Evolutionary conservation across 805 yeast genomes (phyloP).

Genomic region (Kuraishia capsulata): DNA sequence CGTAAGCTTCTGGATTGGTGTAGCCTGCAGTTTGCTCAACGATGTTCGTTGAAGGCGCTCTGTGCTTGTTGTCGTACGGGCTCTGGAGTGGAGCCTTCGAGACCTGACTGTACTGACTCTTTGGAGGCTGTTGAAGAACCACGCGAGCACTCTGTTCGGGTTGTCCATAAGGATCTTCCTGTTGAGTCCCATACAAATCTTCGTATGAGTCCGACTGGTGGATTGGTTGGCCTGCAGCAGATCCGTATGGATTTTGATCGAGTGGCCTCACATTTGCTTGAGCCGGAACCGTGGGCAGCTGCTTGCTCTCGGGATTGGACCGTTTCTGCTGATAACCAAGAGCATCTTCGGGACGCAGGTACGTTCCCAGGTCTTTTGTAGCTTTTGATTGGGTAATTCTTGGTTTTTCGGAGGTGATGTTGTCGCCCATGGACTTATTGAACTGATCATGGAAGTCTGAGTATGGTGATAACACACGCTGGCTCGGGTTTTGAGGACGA

Average conservation of each 20-base stretch:
- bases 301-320: neutral
- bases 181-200: neutral
- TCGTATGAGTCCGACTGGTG: neutral
- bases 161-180: neutral
- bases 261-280: neutral
- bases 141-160: too few species aligned
- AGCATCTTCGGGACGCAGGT: neutral
- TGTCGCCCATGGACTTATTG: conserved; percentile 15
- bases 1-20: neutral
- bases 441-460: conserved; percentile 22
- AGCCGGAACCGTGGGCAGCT: neutral
- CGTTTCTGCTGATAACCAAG: neutral
- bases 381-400: neutral
- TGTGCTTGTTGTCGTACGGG: neutral
- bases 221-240: too few species aligned
- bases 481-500: neutral
- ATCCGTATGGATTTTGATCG: neutral
- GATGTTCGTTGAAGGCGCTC: conserved; percentile 2
- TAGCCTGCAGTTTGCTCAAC: neutral
- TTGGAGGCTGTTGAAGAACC: neutral
- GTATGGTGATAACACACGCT: conserved; percentile 21
- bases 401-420: neutral
- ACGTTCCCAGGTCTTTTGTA: neutral
- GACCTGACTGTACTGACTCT: neutral
- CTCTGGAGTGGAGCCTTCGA: neutral